Percentiles rank a stretch among this genome's conserved stretches.
These are phyloP conservation scores for Camellia sinensis DNA, from an alignment of 148 eudicot genomes.

Conservation along the genomic window DNA sequence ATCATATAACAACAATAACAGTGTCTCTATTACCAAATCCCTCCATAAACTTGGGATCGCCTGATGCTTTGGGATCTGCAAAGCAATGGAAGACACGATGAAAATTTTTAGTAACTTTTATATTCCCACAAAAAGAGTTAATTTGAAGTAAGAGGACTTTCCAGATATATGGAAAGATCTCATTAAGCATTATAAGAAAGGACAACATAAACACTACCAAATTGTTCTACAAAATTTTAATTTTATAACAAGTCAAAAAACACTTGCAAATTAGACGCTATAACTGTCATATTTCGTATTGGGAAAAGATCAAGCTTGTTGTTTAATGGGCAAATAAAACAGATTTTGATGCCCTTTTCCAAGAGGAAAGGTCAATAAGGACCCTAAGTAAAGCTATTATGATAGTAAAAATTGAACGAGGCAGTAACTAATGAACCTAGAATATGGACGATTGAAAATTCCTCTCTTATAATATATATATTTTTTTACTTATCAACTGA, in stretches of 20 bases:
- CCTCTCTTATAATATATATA: neutral
- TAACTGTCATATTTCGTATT: neutral
- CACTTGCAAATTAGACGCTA: neutral
- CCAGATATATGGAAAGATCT: neutral
- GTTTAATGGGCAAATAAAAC: neutral
- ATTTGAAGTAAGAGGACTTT: neutral
- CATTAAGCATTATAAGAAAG: neutral
- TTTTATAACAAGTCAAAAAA: neutral
- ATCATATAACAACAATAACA: neutral
- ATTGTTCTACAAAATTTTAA: neutral
- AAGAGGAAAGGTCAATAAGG: neutral
- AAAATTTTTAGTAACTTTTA: neutral
- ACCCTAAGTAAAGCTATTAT: neutral
- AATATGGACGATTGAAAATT: neutral
- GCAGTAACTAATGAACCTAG: neutral
- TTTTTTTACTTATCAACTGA: neutral
- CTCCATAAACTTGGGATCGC: constrained; percentile 70
- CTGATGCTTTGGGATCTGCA: constrained; percentile 68
- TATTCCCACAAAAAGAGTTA: neutral
- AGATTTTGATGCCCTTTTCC: neutral
- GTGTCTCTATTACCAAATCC: constrained; percentile 64
- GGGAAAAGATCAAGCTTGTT: neutral
- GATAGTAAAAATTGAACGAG: neutral
- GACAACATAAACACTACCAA: neutral
- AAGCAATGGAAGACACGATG: neutral